Percentiles rank a stretch among this genome's conserved stretches.
phyloP scores from a whole-genome alignment of 2,329 filamentous ascomycete genomes.

The Corniculantispora saksenae region DNA sequence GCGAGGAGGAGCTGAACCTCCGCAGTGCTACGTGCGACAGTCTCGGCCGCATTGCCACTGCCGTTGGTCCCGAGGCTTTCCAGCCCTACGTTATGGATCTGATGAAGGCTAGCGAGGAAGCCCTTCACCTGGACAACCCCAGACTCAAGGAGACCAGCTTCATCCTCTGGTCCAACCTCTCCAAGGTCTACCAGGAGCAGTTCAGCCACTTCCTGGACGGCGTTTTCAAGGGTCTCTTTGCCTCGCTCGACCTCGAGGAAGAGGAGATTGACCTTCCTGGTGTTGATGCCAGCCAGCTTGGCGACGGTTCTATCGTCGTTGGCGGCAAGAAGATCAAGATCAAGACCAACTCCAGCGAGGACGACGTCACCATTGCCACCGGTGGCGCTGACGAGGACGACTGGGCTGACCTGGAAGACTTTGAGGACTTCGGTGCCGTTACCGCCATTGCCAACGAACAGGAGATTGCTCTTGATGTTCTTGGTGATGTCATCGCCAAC shows the following conservation, averaged over 20 bases:
- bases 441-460: slow-evolving; percentile 93
- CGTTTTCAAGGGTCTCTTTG: slow-evolving; percentile 77
- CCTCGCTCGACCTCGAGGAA: slow-evolving; percentile 83
- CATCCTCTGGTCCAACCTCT: slow-evolving; percentile 92
- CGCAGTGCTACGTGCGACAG: slow-evolving; percentile 89
- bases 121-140: slow-evolving; percentile 82
- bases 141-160: slow-evolving; percentile 94
- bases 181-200: slow-evolving; percentile 87
- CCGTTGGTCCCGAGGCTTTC: slow-evolving; percentile 84
- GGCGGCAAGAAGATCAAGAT: slow-evolving; percentile 86
- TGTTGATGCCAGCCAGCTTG: slow-evolving; percentile 56
- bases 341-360: slow-evolving; percentile 54
- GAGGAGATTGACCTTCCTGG: slow-evolving; percentile 82
- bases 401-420: slow-evolving; percentile 78
- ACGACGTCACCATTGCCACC: slow-evolving; percentile 57
- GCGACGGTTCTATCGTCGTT: slow-evolving; percentile 74
- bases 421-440: slow-evolving; percentile 80
- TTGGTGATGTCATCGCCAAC: slow-evolving; percentile 89
- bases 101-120: slow-evolving; percentile 91
- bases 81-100: slow-evolving; percentile 87
- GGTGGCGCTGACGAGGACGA: slow-evolving; percentile 61
- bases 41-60: slow-evolving; percentile 87
- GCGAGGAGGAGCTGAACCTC: slow-evolving; percentile 85
- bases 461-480: slow-evolving; percentile 92
- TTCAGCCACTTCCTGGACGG: slow-evolving; percentile 78